A percentile compares a stretch with the other conserved stretches of the same genome.
These are phyloP conservation scores for Lecanicillium sp. DNA, from an alignment of 2,329 filamentous ascomycete species.

Conservation along the genomic window DNA sequence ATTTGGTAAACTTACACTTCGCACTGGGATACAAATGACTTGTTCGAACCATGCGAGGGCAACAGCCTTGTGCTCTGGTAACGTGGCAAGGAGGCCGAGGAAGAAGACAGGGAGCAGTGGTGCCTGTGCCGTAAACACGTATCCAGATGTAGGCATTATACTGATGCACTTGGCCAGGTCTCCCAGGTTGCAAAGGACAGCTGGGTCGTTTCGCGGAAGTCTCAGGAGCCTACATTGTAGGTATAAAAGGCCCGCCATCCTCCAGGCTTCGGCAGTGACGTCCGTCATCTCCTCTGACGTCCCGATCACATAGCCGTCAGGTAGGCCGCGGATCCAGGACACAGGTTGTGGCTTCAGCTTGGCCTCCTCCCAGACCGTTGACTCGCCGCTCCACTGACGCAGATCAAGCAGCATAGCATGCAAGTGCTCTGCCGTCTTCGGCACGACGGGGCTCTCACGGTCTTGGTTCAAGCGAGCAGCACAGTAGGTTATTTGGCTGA, in stretches of 20 bases:
- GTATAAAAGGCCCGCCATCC: conserved; percentile 30
- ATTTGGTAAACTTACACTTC: conserved; percentile 31
- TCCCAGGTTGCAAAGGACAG: conserved; percentile 22
- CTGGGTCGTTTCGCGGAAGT: conserved; percentile 27
- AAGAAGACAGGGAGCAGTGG: conserved; percentile 33
- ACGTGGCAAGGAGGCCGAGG: conserved; percentile 27
- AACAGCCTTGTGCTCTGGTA: conserved; percentile 17
- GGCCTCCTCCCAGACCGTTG: conserved; percentile 15
- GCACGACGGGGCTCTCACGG: conserved; percentile 21
- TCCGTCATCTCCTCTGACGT: conserved; percentile 28
- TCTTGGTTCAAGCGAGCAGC: conserved; percentile 26
- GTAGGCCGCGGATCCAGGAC: conserved; percentile 20
- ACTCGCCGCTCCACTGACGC: conserved; percentile 28
- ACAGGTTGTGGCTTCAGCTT: conserved; percentile 13
- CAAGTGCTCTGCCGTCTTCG: conserved; percentile 21
- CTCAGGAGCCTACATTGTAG: conserved; percentile 29
- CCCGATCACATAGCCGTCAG: conserved; percentile 17
- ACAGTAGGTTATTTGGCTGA: conserved; percentile 30
- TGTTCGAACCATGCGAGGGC: conserved; percentile 27
- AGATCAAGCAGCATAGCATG: conserved; percentile 20
- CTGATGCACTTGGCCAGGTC: conserved; percentile 28
- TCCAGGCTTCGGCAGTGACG: conserved; percentile 33
- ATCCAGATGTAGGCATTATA: conserved; percentile 33
- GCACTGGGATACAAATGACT: conserved; percentile 27
- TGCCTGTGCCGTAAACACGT: conserved; percentile 32